Conservation (phyloP, 192 early-diverging fungal species). For the Fimicolochytrium jonesii region DNA sequence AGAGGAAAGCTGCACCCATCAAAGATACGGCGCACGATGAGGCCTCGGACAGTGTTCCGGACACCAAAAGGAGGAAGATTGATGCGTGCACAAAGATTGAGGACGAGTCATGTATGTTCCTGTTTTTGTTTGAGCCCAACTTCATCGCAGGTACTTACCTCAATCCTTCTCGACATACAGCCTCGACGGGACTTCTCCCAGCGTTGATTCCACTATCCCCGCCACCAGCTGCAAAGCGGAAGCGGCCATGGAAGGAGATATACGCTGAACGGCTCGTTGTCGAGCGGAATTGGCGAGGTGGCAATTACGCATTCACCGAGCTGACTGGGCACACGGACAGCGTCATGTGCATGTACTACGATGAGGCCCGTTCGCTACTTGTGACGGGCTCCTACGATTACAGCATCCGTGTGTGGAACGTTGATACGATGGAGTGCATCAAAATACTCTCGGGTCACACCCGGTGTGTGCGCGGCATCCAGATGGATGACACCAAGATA, state of each 20-base stretch:
- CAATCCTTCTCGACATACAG: too few relatives aligned
- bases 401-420: slow-evolving; percentile 84
- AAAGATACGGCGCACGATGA: background rate
- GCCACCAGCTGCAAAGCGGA: background rate
- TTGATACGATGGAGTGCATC: slow-evolving; percentile 76
- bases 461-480: slow-evolving; percentile 77
- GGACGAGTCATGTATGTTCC: too few relatives aligned
- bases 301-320: slow-evolving; percentile 59
- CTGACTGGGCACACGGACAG: slow-evolving; percentile 83
- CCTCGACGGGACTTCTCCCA: background rate
- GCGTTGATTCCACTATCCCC: background rate
- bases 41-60: background rate
- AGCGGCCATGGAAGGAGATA: slow-evolving; percentile 90
- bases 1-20: slow-evolving; percentile 33
- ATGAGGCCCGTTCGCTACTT: slow-evolving; percentile 63
- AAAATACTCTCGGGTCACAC: slow-evolving; percentile 80
- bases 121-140: too few relatives aligned
- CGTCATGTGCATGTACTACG: slow-evolving; percentile 85
- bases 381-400: slow-evolving; percentile 86
- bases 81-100: too few relatives aligned
- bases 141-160: too few relatives aligned
- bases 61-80: too few relatives aligned
- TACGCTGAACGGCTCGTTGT: slow-evolving; percentile 89
- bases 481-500: slow-evolving; percentile 93
- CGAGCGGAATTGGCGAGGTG: slow-evolving; percentile 91